phyloP scores from a whole-genome alignment of 148 eudicot genomes.

The Silene conica region DNA sequence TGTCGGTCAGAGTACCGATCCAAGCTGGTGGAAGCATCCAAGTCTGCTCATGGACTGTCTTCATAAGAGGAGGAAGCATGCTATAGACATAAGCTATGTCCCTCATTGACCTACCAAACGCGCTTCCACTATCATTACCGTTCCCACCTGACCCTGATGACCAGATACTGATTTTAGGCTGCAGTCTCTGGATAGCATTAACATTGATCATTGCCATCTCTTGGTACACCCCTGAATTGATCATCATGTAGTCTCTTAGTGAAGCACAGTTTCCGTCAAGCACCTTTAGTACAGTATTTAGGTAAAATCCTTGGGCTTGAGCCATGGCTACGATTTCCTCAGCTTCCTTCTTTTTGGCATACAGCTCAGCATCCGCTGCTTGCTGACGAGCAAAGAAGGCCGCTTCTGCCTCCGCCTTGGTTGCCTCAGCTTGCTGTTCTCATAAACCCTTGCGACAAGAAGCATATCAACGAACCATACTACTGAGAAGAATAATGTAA shows the following conservation, averaged over 20 bases:
- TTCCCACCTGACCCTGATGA: constrained; percentile 6
- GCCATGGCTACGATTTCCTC: constrained; percentile 35
- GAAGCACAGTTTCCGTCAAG: constrained; percentile 24
- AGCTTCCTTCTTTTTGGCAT: constrained; percentile 37
- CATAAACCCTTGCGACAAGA: too few species aligned
- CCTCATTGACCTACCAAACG: constrained; percentile 18
- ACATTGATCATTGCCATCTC: too few species aligned
- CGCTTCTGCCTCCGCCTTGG: constrained; percentile 38
- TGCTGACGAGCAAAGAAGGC: constrained; percentile 29
- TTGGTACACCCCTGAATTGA: too few species aligned
- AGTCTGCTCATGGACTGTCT: constrained; percentile 35
- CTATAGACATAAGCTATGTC: constrained; percentile 29
- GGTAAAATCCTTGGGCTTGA: constrained; percentile 35
- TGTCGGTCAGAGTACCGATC: constrained; percentile 26
- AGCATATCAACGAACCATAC: too few species aligned
- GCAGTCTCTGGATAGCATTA: constrained; percentile 10
- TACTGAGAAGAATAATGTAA: too few species aligned
- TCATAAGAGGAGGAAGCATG: constrained; percentile 25
- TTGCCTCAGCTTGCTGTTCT: constrained; percentile 32
- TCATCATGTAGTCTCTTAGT: constrained; percentile 25
- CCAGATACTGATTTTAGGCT: constrained; percentile 37
- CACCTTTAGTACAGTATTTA: constrained; percentile 15
- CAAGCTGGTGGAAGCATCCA: constrained; percentile 37
- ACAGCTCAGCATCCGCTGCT: constrained; percentile 27
- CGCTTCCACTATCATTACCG: neutral